Evolutionary conservation across 2,329 filamentous ascomycete genomes (phyloP).

Genomic region (Neonectria magnoliae): DNA sequence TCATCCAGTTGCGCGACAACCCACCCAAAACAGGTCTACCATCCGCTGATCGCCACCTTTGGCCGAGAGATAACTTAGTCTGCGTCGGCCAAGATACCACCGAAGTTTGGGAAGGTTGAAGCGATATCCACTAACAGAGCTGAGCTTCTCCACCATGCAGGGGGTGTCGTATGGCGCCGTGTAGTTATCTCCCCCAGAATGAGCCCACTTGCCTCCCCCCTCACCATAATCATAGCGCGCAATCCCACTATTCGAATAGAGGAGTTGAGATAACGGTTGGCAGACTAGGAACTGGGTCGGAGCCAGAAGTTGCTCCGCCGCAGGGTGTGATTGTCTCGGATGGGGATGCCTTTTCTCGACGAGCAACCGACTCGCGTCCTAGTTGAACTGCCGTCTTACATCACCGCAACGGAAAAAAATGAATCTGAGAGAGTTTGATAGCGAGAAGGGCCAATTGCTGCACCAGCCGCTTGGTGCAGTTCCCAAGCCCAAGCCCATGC

Average conservation of each 20-base stretch:
- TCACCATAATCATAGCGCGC: slow-evolving; percentile 5
- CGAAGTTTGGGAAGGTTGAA: slow-evolving; percentile 5
- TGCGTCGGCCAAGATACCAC: slow-evolving; percentile 3
- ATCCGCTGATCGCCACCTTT: background rate
- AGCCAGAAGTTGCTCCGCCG: slow-evolving; percentile 3
- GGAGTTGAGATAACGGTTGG: background rate
- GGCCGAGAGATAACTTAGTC: background rate
- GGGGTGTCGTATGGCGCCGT: slow-evolving; percentile 10
- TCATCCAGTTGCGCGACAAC: background rate
- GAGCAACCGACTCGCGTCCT: background rate
- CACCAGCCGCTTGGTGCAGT: slow-evolving; percentile 7
- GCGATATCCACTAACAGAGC: background rate
- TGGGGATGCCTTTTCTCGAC: slow-evolving; percentile 11
- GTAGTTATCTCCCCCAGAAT: slow-evolving; percentile 1
- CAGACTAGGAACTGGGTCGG: slow-evolving; percentile 1
- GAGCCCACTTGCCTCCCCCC: background rate
- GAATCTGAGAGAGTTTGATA: background rate
- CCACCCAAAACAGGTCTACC: background rate
- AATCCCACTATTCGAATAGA: slow-evolving; percentile 6
- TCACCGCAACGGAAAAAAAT: background rate
- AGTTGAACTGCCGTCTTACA: background rate
- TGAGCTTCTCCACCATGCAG: slow-evolving; percentile 13
- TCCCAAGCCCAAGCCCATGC: background rate
- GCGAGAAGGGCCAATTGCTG: slow-evolving; percentile 19
- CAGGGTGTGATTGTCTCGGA: slow-evolving; percentile 11